Evolutionary conservation across 2,329 filamentous ascomycete genomes (phyloP), one percentile per base, ranked within the genome.

Genomic region (Epichloe festucae): DNA sequence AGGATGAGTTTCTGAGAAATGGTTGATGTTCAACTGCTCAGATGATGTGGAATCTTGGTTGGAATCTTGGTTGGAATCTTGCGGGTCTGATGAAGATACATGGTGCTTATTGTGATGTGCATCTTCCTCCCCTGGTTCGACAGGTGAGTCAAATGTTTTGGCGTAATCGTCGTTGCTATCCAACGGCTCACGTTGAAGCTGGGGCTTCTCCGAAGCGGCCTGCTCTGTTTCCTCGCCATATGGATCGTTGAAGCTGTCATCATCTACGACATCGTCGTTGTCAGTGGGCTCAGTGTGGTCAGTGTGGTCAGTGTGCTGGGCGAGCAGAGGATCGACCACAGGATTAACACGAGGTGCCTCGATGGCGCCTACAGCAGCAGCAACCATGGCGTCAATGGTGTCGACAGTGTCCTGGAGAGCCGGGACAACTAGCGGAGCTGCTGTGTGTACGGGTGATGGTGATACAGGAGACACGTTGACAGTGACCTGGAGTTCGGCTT

Each of bases 391-490:
- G 67, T 72, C 71, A 54, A 75, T 66, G 54, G 66, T 70, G 56
- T 77, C 74, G 58, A 74, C 75, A 51, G 73, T 75, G 54, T 76
- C 67, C 61, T 78, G 75, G 52, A 79, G 73, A 27, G 67, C 65
- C 35, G 75, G 74, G 50, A 77, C 70, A 54, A 73, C 67, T 51
- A 72, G 63, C 45, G 74, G 65, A 27, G 73, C 71, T 52, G 72
- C 67, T 46, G 68, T 69, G 56, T 76, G 69, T 53, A 75, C 60
- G 52, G 73, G 68, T 52, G 72, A 66, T 46, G 75, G 76, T 49
- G 75, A 78, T 48, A 77, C 61, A 12, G 75, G 75, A 46, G 70
- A 76, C 52, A 79, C 66, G 63, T 73, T 69, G 66, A 75, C 75
- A 58, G 74, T 70, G 59, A 75, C 75, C 70, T 75, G 70, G 56